Base-by-base conservation (phyloP, 2,329 filamentous ascomycete genomes). In the Trichoderma sp. region DNA sequence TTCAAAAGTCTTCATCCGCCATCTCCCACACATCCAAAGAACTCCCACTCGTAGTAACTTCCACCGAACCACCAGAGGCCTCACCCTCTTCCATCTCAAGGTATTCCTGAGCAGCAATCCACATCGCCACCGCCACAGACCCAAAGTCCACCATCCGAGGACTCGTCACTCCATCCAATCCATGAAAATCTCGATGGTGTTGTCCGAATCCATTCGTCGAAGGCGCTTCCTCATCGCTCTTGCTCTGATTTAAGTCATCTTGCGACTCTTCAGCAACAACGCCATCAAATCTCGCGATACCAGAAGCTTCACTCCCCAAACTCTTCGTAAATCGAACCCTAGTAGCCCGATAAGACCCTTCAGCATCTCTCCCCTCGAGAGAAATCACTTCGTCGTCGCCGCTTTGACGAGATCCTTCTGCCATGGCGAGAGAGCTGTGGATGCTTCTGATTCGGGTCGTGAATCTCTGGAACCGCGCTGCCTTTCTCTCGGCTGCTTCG, bases 401-500 rank as follows among this genome's bases (percentile, higher is more conserved):
- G 26, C 59, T 68, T n/a, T 39, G 66, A 8, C 30, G 36, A 3
- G 70, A 66, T 57, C 71, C 68, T 2, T 71, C 62, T 0, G 50
- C 30, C 36, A 59, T 23, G 57, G 32, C 20, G 8, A 68, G 62
- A 9, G 65, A 64, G 15, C 77, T 77, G n/a, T 76, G 76, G 65
- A 82, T 79, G 2, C 75, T 78, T 61, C 78, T 77, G 36, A 84
- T 53, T 28, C 78, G 78, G 15, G 76, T 72, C 4, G 81, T 82
- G 72, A 86, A 84, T 53, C 79, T 78, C 76, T 87, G 82, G 72
- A 87, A 84, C 28, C 85, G 82, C 4, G 82, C 81, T 20, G 90
- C 76, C 63, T 85, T 82, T 72, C 80, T 82, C 79, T 91, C 88
- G 0, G 88, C 88, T 4, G 83, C 81, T 75, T 88, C 84, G 0